Percentiles rank a stretch among this genome's conserved stretches.
phyloP scores from a whole-genome alignment of 2,329 filamentous ascomycete species.

The Thyridium curvatum region DNA sequence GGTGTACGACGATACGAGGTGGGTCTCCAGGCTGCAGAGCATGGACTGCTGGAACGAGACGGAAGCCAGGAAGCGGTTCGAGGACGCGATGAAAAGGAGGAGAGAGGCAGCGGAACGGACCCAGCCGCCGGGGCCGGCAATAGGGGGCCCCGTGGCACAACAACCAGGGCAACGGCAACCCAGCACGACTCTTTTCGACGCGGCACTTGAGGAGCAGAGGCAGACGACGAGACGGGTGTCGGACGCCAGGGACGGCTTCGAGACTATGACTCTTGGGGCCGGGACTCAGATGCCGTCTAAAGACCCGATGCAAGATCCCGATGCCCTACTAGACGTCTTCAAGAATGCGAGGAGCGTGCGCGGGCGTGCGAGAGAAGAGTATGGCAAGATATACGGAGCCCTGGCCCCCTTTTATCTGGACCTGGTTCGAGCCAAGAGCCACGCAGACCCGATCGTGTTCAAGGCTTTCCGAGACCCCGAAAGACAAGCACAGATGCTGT shows the following conservation, averaged over 20 bases:
- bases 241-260: conserved; percentile 60
- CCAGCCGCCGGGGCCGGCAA: conserved; percentile 12
- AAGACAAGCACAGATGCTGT: conserved; percentile 82
- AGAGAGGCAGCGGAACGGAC: conserved; percentile 44
- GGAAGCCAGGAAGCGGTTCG: conserved; percentile 75
- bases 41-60: conserved; percentile 92
- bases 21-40: conserved; percentile 77
- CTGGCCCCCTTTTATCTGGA: conserved; percentile 86
- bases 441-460: conserved; percentile 79
- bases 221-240: conserved; percentile 30
- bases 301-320: conserved; percentile 50
- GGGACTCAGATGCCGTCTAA: conserved; percentile 21
- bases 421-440: conserved; percentile 63
- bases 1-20: conserved; percentile 96
- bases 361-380: conserved; percentile 82
- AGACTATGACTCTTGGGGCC: conserved; percentile 58
- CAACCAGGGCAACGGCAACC: conserved; percentile 9
- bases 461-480: conserved; percentile 82
- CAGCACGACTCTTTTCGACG: conserved; percentile 67
- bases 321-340: conserved; percentile 62
- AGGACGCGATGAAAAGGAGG: conserved; percentile 59
- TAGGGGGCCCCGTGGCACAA: conserved; percentile 1
- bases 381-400: conserved; percentile 83
- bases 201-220: conserved; percentile 58
- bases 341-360: conserved; percentile 69